Evolutionary conservation across 2,329 filamentous ascomycete species (phyloP).

Genomic region (Hymenoscyphus albidus): DNA sequence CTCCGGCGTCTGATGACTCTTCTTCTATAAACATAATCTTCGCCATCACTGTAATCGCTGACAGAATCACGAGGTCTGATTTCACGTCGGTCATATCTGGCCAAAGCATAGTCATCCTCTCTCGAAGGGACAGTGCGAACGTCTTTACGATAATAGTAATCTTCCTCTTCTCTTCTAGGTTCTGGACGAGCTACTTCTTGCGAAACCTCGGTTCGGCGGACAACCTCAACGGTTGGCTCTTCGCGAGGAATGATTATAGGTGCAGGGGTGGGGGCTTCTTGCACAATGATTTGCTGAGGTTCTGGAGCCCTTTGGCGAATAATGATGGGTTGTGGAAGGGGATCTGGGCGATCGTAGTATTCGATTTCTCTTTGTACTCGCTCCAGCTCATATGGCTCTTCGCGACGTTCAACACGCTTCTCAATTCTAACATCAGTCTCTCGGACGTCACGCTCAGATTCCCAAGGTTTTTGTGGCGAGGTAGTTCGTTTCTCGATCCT

Average conservation of each 20-base stretch:
- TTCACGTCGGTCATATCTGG: constrained; percentile 41
- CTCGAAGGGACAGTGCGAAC: constrained; percentile 25
- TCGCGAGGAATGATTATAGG: constrained; percentile 43
- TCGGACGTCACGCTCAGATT: constrained; percentile 28
- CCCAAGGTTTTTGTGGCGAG: constrained; percentile 24
- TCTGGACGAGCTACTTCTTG: constrained; percentile 27
- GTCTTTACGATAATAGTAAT: constrained; percentile 38
- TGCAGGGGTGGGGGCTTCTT: constrained; percentile 51
- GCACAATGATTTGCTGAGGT: constrained; percentile 57
- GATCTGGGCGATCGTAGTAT: constrained; percentile 53
- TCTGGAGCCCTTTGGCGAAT: constrained; percentile 54
- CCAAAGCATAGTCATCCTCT: constrained; percentile 27
- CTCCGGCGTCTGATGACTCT: constrained; percentile 45
- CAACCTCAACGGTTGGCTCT: constrained; percentile 26
- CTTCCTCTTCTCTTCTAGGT: constrained; percentile 32
- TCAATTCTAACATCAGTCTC: constrained; percentile 30
- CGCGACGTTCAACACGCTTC: constrained; percentile 28
- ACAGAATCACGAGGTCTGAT: constrained; percentile 32
- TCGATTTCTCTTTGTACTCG: constrained; percentile 60
- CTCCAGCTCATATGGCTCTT: constrained; percentile 46
- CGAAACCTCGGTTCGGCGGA: constrained; percentile 24
- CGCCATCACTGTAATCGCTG: constrained; percentile 44
- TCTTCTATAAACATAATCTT: constrained; percentile 38
- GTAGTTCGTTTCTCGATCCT: constrained; percentile 27
- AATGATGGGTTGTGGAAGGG: constrained; percentile 49